Percentiles rank a stretch among this genome's conserved stretches.
Evolutionary conservation across 108 stramenopile species (phyloP).

Genomic region (Skeletonema potamos): DNA sequence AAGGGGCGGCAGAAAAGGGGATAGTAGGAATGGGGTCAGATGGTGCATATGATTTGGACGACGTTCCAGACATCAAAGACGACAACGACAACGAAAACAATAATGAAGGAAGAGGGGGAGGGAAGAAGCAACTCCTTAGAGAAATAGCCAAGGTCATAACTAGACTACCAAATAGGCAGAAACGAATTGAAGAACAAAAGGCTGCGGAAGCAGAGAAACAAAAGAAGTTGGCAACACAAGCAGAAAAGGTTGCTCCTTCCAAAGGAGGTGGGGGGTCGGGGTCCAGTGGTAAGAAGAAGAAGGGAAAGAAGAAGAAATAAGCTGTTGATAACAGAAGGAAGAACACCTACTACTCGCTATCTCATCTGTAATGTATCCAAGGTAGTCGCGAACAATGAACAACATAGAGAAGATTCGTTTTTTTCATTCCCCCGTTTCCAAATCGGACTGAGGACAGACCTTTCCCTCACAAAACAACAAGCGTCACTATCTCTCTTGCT

Average conservation of each 20-base stretch:
- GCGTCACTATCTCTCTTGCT: too few species aligned
- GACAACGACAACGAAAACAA: slow-evolving; percentile 13
- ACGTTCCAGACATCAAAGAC: slow-evolving; percentile 33
- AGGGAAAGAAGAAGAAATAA: slow-evolving; percentile 38
- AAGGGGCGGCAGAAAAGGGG: slow-evolving; percentile 20
- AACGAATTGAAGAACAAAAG: slow-evolving; percentile 38
- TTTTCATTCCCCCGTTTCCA: too few species aligned
- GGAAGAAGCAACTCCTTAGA: slow-evolving; percentile 51
- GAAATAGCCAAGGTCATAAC: slow-evolving; percentile 58
- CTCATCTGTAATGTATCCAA: too few species aligned
- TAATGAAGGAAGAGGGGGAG: slow-evolving; percentile 4
- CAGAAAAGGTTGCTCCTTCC: slow-evolving; percentile 3
- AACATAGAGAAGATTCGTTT: too few species aligned
- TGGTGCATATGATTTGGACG: slow-evolving; percentile 44
- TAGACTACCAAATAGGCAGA: slow-evolving; percentile 51
- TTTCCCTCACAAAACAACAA: too few species aligned
- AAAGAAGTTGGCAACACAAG: slow-evolving; percentile 2
- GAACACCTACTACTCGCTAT: too few species aligned
- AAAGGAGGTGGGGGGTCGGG: not conserved
- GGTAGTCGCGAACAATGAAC: too few species aligned
- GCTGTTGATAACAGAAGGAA: too few species aligned
- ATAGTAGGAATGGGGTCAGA: slow-evolving; percentile 29
- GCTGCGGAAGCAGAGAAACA: slow-evolving; percentile 17
- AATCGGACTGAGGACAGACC: too few species aligned
- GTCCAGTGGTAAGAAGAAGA: slow-evolving; percentile 31